Evolutionary conservation across 2,329 filamentous ascomycete genomes (phyloP).

Genomic region (Drechslerella coelobrocha): DNA sequence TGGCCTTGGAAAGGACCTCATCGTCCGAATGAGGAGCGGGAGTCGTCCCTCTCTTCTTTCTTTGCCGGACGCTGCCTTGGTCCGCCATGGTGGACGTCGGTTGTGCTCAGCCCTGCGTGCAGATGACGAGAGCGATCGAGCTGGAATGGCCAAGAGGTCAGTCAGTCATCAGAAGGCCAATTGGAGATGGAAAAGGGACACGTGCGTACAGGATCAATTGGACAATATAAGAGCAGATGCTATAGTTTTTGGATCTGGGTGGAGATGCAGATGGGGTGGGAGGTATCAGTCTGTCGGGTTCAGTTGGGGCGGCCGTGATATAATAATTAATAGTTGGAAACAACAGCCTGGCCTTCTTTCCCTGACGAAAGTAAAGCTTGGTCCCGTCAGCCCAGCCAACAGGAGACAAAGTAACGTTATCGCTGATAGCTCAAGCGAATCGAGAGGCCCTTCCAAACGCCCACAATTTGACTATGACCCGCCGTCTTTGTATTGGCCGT

Average conservation of each 20-base stretch:
- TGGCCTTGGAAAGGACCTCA: slow-evolving; percentile 32
- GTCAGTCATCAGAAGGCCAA: too few species aligned
- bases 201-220: neutral
- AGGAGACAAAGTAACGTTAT: neutral
- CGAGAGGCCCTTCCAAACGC: neutral
- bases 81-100: slow-evolving; percentile 51
- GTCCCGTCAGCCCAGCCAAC: too few species aligned
- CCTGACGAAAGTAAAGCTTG: slow-evolving; percentile 5
- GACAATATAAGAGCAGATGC: neutral
- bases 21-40: slow-evolving; percentile 51
- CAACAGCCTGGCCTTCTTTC: too few species aligned
- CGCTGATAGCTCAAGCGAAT: slow-evolving; percentile 18
- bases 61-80: slow-evolving; percentile 52
- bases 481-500: neutral
- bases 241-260: slow-evolving; percentile 19
- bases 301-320: too few species aligned
- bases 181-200: neutral
- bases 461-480: neutral
- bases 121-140: slow-evolving; percentile 19
- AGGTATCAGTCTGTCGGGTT: slow-evolving; percentile 1
- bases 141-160: too few species aligned
- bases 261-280: slow-evolving; percentile 29
- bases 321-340: too few species aligned
- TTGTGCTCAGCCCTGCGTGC: slow-evolving; percentile 11
- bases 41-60: slow-evolving; percentile 51